A percentile compares a stretch with the other conserved stretches of the same genome.
Evolutionary conservation across 192 early-diverging fungal genomes (phyloP).

Genomic region (Mortierella claussenii): DNA sequence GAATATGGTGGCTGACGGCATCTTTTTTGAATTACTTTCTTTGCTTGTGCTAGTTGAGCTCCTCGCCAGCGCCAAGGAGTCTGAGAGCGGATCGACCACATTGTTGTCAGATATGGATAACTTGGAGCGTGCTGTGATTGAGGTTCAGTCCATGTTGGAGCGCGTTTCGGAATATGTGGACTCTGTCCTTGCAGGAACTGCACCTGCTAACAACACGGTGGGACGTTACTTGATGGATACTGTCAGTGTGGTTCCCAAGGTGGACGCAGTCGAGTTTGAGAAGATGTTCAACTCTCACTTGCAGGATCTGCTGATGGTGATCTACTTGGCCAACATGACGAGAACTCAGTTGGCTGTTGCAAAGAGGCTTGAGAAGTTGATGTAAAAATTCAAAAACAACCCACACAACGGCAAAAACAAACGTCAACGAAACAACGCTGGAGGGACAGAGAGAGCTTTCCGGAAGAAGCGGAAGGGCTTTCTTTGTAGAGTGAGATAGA

Average conservation of each 20-base stretch:
- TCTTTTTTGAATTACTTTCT: background rate
- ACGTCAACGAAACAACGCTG: too few relatives aligned
- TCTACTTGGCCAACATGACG: slow-evolving; percentile 95
- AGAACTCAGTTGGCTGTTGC: slow-evolving; percentile 95
- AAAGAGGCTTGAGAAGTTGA: slow-evolving; percentile 85
- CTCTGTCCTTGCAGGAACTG: slow-evolving; percentile 68
- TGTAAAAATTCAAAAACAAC: slow-evolving; percentile 47
- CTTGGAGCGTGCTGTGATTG: slow-evolving; percentile 79
- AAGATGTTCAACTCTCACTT: slow-evolving; percentile 95
- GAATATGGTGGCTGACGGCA: background rate
- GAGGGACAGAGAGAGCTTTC: too few relatives aligned
- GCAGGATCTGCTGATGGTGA: slow-evolving; percentile 96
- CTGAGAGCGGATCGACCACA: slow-evolving; percentile 61
- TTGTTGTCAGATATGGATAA: slow-evolving; percentile 92
- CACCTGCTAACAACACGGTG: slow-evolving; percentile 76
- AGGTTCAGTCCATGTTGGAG: slow-evolving; percentile 88
- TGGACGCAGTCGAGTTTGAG: slow-evolving; percentile 87
- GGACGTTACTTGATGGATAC: slow-evolving; percentile 96
- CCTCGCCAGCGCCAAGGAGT: slow-evolving; percentile 69
- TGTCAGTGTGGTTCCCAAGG: slow-evolving; percentile 87
- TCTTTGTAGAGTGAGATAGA: too few relatives aligned
- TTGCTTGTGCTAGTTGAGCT: slow-evolving; percentile 67
- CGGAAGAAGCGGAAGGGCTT: too few relatives aligned
- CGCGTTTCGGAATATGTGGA: slow-evolving; percentile 85
- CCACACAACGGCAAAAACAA: too few relatives aligned